A percentile compares a stretch with the other conserved stretches of the same genome.
Conservation (phyloP, 2,329 filamentous ascomycete genomes). For the Phaeosphaeriaceae sp. region DNA sequence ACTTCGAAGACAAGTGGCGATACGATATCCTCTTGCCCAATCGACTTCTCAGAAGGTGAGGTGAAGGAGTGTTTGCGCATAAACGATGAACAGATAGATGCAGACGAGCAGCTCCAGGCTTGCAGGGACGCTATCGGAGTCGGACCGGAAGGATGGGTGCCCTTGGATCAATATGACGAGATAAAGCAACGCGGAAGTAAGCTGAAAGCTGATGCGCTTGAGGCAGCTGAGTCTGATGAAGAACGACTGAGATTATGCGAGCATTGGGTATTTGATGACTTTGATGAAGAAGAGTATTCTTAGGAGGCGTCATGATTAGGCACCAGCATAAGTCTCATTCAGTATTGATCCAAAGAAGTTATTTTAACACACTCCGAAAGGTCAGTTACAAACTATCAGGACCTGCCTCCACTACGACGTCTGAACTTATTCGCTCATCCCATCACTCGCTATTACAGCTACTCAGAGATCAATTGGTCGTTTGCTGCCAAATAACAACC, state of each 20-base stretch:
- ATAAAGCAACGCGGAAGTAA: conserved; percentile 14
- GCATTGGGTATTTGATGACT: conserved; percentile 42
- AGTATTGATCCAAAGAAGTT: too few relatives aligned
- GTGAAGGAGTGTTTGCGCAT: conserved; percentile 25
- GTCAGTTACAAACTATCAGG: too few relatives aligned
- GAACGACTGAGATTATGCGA: conserved; percentile 20
- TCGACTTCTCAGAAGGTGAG: conserved; percentile 29
- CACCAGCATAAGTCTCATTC: too few relatives aligned
- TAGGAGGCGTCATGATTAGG: too few relatives aligned
- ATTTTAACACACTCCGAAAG: too few relatives aligned
- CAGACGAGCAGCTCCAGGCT: conserved; percentile 32
- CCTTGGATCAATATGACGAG: conserved; percentile 31
- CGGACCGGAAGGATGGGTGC: conserved; percentile 36
- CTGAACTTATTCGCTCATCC: too few relatives aligned
- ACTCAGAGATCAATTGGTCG: too few relatives aligned
- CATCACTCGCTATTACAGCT: too few relatives aligned
- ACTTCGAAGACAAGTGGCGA: conserved; percentile 6
- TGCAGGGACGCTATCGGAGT: conserved; percentile 32
- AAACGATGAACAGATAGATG: conserved; percentile 26
- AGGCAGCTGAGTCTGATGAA: conserved; percentile 28
- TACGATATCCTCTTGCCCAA: conserved; percentile 23
- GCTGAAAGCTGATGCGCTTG: conserved; percentile 31
- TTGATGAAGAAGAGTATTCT: conserved; percentile 39
- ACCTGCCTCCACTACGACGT: too few relatives aligned
- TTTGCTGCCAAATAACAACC: too few relatives aligned